Conservation (phyloP, 768 basidiomycete genomes). For the Boletus vinaceobasis region DNA sequence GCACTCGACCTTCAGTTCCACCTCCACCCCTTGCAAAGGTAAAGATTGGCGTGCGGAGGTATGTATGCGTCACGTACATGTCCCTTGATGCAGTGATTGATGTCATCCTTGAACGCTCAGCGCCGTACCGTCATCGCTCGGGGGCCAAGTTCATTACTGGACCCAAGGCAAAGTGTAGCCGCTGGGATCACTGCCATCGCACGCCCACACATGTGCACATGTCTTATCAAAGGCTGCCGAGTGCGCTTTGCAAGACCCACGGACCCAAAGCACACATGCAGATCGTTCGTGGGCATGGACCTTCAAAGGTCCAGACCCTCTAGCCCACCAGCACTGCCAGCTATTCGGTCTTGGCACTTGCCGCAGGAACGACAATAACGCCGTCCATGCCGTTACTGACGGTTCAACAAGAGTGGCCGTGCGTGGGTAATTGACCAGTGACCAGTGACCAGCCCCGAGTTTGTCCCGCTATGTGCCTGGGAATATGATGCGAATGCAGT, state of each 20-base stretch:
- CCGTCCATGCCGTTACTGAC: slow-evolving; percentile 12
- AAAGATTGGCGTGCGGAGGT: slow-evolving; percentile 15
- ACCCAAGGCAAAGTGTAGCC: background rate
- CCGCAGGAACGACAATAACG: slow-evolving; percentile 4
- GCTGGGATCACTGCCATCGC: background rate
- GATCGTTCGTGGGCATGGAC: background rate
- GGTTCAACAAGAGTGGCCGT: background rate
- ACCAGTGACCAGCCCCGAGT: background rate
- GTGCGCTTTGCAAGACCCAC: background rate
- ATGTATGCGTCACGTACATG: background rate
- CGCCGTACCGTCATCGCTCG: background rate
- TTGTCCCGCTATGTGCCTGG: background rate
- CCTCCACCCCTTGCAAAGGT: slow-evolving; percentile 3
- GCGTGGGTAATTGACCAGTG: slow-evolving; percentile 1
- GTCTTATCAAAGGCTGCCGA: background rate
- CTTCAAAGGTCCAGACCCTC: background rate
- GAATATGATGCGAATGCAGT: background rate
- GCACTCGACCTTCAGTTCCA: background rate
- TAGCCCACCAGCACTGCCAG: slow-evolving; percentile 7
- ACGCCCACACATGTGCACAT: too few relatives aligned
- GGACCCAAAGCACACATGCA: too few relatives aligned
- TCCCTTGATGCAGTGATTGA: slow-evolving; percentile 8
- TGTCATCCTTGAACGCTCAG: background rate
- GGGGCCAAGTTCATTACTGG: background rate
- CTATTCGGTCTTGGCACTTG: slow-evolving; percentile 7